Conservation (phyloP, 2,329 filamentous ascomycete species). For the Neonectria hederae region DNA sequence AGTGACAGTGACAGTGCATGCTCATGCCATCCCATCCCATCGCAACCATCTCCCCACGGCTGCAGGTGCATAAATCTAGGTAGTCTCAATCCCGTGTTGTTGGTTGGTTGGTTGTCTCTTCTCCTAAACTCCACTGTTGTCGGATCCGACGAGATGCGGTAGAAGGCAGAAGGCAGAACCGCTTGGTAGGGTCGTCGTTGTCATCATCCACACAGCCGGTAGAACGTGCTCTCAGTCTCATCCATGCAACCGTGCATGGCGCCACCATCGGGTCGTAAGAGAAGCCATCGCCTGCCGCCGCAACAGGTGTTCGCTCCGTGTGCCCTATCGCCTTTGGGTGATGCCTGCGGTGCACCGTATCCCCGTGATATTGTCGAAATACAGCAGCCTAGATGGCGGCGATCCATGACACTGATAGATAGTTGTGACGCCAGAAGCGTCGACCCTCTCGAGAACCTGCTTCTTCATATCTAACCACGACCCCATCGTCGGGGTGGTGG, state of each 20-base stretch:
- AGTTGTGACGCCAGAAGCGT: slow-evolving; percentile 8
- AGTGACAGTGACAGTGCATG: not conserved
- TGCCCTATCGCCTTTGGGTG: slow-evolving; percentile 1
- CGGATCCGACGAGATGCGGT: slow-evolving; percentile 18
- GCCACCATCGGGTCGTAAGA: slow-evolving; percentile 13
- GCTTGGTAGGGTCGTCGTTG: not conserved
- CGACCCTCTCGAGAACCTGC: not conserved
- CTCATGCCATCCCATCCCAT: slow-evolving; percentile 17
- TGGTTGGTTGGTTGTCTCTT: slow-evolving; percentile 12
- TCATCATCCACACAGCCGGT: slow-evolving; percentile 23
- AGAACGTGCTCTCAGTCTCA: not conserved
- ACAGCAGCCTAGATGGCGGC: slow-evolving; percentile 7
- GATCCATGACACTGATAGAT: slow-evolving; percentile 3
- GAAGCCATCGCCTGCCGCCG: slow-evolving; percentile 1
- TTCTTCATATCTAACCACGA: not conserved
- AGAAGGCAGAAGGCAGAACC: not conserved
- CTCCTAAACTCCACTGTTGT: not conserved
- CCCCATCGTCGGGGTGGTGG: slow-evolving; percentile 5
- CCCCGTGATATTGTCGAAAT: slow-evolving; percentile 12
- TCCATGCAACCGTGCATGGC: slow-evolving; percentile 16
- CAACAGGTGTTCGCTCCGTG: not conserved
- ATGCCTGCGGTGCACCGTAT: not conserved
- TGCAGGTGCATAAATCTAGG: slow-evolving; percentile 29
- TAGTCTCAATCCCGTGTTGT: slow-evolving; percentile 23
- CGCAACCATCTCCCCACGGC: slow-evolving; percentile 20